These are phyloP conservation scores for Hypoxylon crocopeplum DNA, from an alignment of 495 filamentous ascomycete genomes.

Conservation along the genomic window DNA sequence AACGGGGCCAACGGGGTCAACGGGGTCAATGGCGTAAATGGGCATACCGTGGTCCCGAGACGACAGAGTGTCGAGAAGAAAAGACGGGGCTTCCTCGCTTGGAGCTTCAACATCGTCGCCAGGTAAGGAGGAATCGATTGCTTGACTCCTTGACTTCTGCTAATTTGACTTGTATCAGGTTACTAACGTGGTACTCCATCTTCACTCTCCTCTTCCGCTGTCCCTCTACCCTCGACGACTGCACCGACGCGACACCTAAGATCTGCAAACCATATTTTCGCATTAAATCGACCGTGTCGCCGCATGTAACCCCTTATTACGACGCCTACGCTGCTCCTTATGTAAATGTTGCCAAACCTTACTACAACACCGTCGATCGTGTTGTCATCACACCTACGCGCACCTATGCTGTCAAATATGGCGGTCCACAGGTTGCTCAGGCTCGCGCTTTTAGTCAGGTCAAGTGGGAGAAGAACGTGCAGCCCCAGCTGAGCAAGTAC, in stretches of 20 bases:
- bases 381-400: conserved; percentile 71
- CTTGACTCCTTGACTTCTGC: no score
- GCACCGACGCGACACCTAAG: conserved; percentile 72
- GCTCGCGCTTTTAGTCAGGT: conserved; percentile 66
- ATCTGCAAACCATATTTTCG: conserved; percentile 88
- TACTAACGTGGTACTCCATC: conserved; percentile 85
- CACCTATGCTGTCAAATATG: conserved; percentile 72
- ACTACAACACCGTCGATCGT: conserved; percentile 70
- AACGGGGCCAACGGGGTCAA: conserved; percentile 39
- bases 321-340: conserved; percentile 82
- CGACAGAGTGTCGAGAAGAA: conserved; percentile 36
- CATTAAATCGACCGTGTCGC: conserved; percentile 69
- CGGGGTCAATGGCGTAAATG: conserved; percentile 43
- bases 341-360: conserved; percentile 76
- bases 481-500: conserved; percentile 72
- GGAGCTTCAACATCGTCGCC: conserved; percentile 63
- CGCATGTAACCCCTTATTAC: conserved; percentile 88
- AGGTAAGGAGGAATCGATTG: conserved; percentile 56
- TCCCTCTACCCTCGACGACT: conserved; percentile 68
- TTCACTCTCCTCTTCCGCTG: conserved; percentile 82
- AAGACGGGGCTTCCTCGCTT: conserved; percentile 50
- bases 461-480: conserved; percentile 79
- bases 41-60: conserved; percentile 37
- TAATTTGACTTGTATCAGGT: conserved; percentile 52
- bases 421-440: conserved; percentile 74